Conservation (phyloP, 495 filamentous ascomycete species). For the Annulohypoxylon moriforme region DNA sequence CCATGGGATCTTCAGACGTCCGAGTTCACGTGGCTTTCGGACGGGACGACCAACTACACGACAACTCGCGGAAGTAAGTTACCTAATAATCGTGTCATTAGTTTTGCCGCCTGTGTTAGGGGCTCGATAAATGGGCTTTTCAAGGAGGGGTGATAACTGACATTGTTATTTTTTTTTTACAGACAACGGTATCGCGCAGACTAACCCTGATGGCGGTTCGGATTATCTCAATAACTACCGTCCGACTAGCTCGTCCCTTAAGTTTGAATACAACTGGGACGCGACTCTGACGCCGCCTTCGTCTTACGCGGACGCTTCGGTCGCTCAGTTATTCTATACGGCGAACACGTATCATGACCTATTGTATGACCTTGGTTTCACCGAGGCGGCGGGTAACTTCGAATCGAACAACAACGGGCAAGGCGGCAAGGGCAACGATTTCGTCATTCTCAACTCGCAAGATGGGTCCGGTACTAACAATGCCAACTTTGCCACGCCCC, state of each 20-base stretch:
- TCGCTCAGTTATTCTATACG: constrained; percentile 66
- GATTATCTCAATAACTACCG: constrained; percentile 57
- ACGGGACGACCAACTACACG: constrained; percentile 53
- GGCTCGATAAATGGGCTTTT: neutral
- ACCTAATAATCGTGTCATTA: neutral
- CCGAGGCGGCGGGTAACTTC: constrained; percentile 66
- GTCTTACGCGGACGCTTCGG: constrained; percentile 56
- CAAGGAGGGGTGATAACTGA: constrained; percentile 6
- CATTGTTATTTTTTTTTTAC: neutral
- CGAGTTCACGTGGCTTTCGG: constrained; percentile 58
- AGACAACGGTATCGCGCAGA: constrained; percentile 62
- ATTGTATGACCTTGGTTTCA: constrained; percentile 65
- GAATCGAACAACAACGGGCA: constrained; percentile 61
- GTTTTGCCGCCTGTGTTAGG: too few species aligned
- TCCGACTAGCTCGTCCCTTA: constrained; percentile 48
- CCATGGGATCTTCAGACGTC: constrained; percentile 53
- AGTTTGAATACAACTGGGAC: constrained; percentile 57
- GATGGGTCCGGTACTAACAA: constrained; percentile 65
- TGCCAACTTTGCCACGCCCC: constrained; percentile 63
- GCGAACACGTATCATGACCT: constrained; percentile 65
- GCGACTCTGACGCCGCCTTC: constrained; percentile 47
- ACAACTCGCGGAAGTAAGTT: constrained; percentile 58
- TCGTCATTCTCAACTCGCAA: constrained; percentile 65
- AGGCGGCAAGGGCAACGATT: constrained; percentile 60
- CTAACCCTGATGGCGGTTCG: constrained; percentile 53